Evolutionary conservation across 139 green algal species (phyloP), one percentile per base, ranked within the genome.

Genomic region (Volvox africanus): DNA sequence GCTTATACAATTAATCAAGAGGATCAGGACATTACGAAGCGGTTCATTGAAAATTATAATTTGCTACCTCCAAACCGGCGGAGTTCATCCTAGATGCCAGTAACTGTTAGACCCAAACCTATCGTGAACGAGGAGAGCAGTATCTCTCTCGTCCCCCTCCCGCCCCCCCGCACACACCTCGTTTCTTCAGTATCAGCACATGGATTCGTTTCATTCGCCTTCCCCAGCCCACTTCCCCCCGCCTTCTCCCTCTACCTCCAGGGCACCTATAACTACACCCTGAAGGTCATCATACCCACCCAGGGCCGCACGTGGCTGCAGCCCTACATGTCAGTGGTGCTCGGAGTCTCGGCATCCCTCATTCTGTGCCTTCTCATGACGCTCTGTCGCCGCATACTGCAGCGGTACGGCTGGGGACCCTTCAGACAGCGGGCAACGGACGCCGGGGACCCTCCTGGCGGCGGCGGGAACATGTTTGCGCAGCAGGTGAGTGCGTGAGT

Each of bases 291-390:
- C 32, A 67, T 93, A 0, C 83, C 84, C n/a, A 65, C 73, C n/a
- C 24, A 76, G 18, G 3, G 12, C 17, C 37, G 22, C 33, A 82
- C 88, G 2, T 92, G 91, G 79, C 37, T 97, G 22, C 93, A 92
- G 73, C 94, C 95, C n/a, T 96, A 97, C 94, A 96, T 97, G 92
- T 94, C 91, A 24, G 92, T 96, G n/a, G 88, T 96, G 33, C 85
- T 96, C 28, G 95, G 94, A 35, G 91, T 96, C 61, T 95, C 93
- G 0, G 93, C 94, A 12, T 92, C 93, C 65, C 75, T 96, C 33
- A 81, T 94, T 65, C 93, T 96, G 50, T 95, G 92, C 89, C 89
- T 96, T 11, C 32, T 93, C 20, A 92, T 95, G 88, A 94, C 92
- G 36, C 82, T 96, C 61, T 94, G 88, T 82, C 94, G 93, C 77